Evolutionary conservation across 2,329 filamentous ascomycete species (phyloP).

Genomic region (Stagonosporopsis tanaceti): DNA sequence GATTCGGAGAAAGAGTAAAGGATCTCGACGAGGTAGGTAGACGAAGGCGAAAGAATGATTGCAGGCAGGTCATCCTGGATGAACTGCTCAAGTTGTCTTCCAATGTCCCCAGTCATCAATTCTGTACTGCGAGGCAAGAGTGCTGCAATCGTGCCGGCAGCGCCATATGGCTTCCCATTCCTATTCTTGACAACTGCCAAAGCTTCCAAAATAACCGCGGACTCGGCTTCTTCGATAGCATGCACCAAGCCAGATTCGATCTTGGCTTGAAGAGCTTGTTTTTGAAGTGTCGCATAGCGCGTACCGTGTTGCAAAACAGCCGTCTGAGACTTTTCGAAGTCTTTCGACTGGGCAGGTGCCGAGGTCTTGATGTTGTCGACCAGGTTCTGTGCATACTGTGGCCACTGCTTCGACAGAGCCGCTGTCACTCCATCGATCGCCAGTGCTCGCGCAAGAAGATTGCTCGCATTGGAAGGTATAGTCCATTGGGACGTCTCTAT

Average conservation of each 20-base stretch:
- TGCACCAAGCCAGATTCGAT: constrained; percentile 18
- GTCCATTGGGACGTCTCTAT: constrained; percentile 59
- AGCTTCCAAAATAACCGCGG: constrained; percentile 58
- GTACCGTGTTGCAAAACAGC: constrained; percentile 70
- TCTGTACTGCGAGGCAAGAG: constrained; percentile 57
- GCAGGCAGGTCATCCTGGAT: constrained; percentile 63
- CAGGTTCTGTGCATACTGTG: constrained; percentile 67
- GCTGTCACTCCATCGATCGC: constrained; percentile 53
- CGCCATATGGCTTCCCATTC: constrained; percentile 73
- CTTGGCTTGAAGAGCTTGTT: constrained; percentile 24
- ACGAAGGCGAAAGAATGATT: constrained; percentile 74
- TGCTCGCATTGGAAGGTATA: constrained; percentile 54
- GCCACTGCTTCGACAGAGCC: constrained; percentile 68
- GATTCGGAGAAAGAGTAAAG: constrained; percentile 60
- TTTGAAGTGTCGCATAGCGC: constrained; percentile 68
- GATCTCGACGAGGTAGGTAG: constrained; percentile 69
- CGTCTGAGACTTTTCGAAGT: constrained; percentile 76
- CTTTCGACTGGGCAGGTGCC: constrained; percentile 81
- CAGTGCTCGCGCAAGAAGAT: constrained; percentile 53
- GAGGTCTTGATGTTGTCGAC: constrained; percentile 74
- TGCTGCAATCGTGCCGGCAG: constrained; percentile 65
- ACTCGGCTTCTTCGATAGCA: constrained; percentile 46
- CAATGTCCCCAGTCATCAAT: constrained; percentile 53
- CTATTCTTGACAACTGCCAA: constrained; percentile 60
- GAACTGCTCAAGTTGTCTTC: constrained; percentile 54